phyloP scores from a whole-genome alignment of 2,329 filamentous ascomycete genomes.

The Aspergillus bombycis region DNA sequence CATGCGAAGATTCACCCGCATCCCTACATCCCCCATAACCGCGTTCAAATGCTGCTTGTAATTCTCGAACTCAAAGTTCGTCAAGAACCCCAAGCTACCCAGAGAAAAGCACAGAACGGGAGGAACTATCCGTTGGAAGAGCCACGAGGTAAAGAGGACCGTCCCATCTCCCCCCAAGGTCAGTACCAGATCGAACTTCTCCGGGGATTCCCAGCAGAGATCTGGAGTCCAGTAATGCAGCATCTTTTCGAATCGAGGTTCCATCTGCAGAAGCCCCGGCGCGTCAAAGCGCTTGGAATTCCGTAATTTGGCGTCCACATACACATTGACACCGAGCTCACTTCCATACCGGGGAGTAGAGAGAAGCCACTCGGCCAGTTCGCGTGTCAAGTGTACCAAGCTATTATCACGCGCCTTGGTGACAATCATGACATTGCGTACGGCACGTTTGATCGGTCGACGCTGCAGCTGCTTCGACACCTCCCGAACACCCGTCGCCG shows the following conservation, averaged over 20 bases:
- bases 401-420: slow-evolving; percentile 97
- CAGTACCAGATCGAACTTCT: slow-evolving; percentile 94
- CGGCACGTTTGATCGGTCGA: slow-evolving; percentile 86
- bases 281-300: slow-evolving; percentile 87
- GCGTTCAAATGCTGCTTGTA: slow-evolving; percentile 86
- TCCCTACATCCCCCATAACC: slow-evolving; percentile 91
- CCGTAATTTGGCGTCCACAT: slow-evolving; percentile 93
- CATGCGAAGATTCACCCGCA: slow-evolving; percentile 98
- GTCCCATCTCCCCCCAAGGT: slow-evolving; percentile 96
- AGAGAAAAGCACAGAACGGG: slow-evolving; percentile 90
- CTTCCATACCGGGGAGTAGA: slow-evolving; percentile 86
- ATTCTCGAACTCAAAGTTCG: slow-evolving; percentile 91
- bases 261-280: slow-evolving; percentile 69
- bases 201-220: slow-evolving; percentile 88
- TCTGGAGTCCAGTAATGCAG: slow-evolving; percentile 96
- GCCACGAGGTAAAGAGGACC: slow-evolving; percentile 92
- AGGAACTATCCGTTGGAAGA: slow-evolving; percentile 94
- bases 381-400: slow-evolving; percentile 83
- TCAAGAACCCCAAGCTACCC: slow-evolving; percentile 91
- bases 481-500: slow-evolving; percentile 90
- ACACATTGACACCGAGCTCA: slow-evolving; percentile 91
- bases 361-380: slow-evolving; percentile 86
- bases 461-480: slow-evolving; percentile 94
- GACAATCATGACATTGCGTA: slow-evolving; percentile 96
- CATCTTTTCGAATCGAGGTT: slow-evolving; percentile 78